Conservation (phyloP, 148 eudicot genomes). For the Agrostemma githago region DNA sequence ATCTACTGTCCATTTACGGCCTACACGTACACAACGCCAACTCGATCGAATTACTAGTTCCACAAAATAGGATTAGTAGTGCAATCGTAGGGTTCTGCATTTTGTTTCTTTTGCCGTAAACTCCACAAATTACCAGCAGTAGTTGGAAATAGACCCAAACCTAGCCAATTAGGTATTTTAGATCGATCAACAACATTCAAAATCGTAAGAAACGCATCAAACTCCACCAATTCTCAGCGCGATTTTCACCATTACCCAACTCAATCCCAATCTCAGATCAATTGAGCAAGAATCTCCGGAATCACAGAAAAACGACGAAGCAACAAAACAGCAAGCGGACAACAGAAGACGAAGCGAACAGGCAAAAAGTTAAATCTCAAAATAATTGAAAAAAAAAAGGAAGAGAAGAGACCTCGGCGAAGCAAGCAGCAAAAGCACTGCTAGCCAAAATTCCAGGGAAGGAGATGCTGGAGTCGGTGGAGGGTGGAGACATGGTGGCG, state of each 20-base stretch:
- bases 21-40: background rate
- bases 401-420: conserved; percentile 65
- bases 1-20: background rate
- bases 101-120: background rate
- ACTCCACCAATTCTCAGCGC: background rate
- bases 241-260: background rate
- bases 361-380: background rate
- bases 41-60: background rate
- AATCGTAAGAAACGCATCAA: background rate
- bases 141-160: background rate
- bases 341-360: background rate
- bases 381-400: background rate
- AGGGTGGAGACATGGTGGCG: conserved; percentile 17
- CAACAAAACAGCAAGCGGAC: conserved; percentile 5
- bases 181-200: background rate
- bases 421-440: conserved; percentile 88
- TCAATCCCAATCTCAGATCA: background rate
- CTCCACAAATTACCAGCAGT: background rate
- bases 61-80: background rate
- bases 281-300: background rate
- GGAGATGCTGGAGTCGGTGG: conserved; percentile 50
- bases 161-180: background rate
- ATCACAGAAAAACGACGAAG: background rate
- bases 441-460: conserved; percentile 65
- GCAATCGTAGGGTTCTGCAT: background rate